Conservation (phyloP, 148 eudicot species). For the Agrostemma githago region DNA sequence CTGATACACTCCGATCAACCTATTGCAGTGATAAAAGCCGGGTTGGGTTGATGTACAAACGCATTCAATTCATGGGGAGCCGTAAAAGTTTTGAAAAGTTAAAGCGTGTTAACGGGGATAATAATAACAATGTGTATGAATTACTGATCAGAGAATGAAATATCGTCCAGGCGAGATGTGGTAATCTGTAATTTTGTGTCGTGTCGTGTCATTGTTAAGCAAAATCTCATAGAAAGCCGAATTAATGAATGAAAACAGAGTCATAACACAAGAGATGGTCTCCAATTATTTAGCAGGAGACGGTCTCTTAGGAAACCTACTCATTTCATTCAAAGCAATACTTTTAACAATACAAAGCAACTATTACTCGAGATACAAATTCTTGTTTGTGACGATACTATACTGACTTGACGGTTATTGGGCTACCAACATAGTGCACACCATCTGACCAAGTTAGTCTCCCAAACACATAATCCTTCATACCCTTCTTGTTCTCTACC, state of each 20-base stretch:
- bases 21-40: constrained; percentile 49
- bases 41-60: constrained; percentile 50
- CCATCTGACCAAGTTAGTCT: constrained; percentile 75
- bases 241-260: no score
- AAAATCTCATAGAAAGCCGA: no score
- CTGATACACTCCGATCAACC: constrained; percentile 63
- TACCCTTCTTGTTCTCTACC: constrained; percentile 24
- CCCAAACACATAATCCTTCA: constrained; percentile 64
- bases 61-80: constrained; percentile 78
- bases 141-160: constrained; percentile 62
- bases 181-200: not conserved
- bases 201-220: not conserved
- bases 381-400: no score
- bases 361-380: no score
- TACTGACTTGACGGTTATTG: constrained; percentile 16
- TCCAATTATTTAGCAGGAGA: no score
- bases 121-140: constrained; percentile 73
- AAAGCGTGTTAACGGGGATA: constrained; percentile 81
- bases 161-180: not conserved
- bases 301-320: no score
- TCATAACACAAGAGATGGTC: no score
- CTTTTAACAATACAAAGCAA: not conserved
- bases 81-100: constrained; percentile 88
- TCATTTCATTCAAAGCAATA: no score
- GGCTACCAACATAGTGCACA: constrained; percentile 68